Evolutionary conservation across 805 yeast species (phyloP).

Genomic region (Metahyphopichia silvanorum): DNA sequence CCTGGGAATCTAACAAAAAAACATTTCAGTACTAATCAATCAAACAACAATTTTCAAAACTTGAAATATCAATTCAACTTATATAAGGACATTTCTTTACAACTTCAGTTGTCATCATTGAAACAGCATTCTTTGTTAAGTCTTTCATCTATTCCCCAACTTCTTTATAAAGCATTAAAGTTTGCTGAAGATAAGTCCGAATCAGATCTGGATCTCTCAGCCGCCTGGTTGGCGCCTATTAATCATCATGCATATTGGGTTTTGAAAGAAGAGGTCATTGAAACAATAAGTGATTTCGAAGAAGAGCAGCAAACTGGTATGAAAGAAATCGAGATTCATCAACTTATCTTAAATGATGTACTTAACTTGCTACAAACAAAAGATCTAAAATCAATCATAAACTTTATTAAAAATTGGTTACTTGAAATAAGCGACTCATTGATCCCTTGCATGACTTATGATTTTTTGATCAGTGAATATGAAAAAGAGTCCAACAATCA

Average conservation of each 20-base stretch:
- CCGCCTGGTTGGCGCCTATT: constrained; percentile 28
- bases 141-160: constrained; percentile 29
- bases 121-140: constrained; percentile 15
- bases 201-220: constrained; percentile 2
- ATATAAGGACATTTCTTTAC: constrained; percentile 39
- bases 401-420: constrained; percentile 38
- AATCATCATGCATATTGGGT: constrained; percentile 32
- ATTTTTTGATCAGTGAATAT: constrained; percentile 22
- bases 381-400: constrained; percentile 13
- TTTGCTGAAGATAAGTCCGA: constrained; percentile 12
- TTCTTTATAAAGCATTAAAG: constrained; percentile 20
- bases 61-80: constrained; percentile 35
- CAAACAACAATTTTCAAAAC: constrained; percentile 35
- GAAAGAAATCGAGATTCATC: constrained; percentile 20
- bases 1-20: constrained; percentile 22
- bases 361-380: constrained; percentile 8
- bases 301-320: constrained; percentile 6
- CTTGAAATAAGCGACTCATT: constrained; percentile 39
- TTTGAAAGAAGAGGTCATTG: constrained; percentile 26
- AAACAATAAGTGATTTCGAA: constrained; percentile 15
- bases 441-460: constrained; percentile 40
- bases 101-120: constrained; percentile 16
- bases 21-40: constrained; percentile 20
- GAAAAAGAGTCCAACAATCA: constrained; percentile 8
- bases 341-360: constrained; percentile 16